Base-by-base conservation (phyloP, 345 rosid genomes). In the Bruguiera parviflora region DNA sequence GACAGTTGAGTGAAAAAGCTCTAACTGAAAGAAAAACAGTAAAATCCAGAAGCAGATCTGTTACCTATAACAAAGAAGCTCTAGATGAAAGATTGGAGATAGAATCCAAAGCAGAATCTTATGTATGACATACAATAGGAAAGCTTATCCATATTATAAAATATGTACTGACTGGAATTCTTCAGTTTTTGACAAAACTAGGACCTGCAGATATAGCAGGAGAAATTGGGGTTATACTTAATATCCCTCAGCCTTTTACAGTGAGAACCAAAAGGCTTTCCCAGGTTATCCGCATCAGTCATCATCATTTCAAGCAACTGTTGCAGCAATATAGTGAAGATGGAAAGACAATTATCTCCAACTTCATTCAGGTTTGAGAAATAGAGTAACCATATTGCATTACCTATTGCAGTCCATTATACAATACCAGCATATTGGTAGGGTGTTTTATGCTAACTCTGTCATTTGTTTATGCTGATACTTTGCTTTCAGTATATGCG, bases 181-280 rank as follows among this genome's bases (percentile, higher is more conserved):
- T 68, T 71, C 85, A 92, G 97, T 53, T 79, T 68, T 74, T 92
- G 79, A 76, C 84, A 24, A 87, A 85, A 80, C 81, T 88, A 80
- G 96, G 87, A 70, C 67, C 92, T 7, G 83, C 86, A 56, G 87
- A 85, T 29, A 77, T 95, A 87, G 89, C 86, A 57, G 99, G 99
- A 78, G 99, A 94, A 71, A 84, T 94, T 64, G 97, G 96, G 49
- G 98, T 94, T 53, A 58, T 91, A 21, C 91, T 94, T 84, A 94
- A 94, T 75, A 81, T 89, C 74, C 97, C 96, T 43, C 98, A 94
- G 73, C 98, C 97, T 46, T 87, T 81, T 71, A 82, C 83, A 18
- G 78, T 89, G 71, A 82, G 95, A 75, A 94, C 97, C 53, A 84
- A 81, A 62, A 80, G 89, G 75, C 96, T 94, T 61, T 91, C 96